Percentiles rank a stretch among this genome's conserved stretches.
phyloP scores from a whole-genome alignment of 2,329 filamentous ascomycete species.

The Cordyceps fumosorosea region DNA sequence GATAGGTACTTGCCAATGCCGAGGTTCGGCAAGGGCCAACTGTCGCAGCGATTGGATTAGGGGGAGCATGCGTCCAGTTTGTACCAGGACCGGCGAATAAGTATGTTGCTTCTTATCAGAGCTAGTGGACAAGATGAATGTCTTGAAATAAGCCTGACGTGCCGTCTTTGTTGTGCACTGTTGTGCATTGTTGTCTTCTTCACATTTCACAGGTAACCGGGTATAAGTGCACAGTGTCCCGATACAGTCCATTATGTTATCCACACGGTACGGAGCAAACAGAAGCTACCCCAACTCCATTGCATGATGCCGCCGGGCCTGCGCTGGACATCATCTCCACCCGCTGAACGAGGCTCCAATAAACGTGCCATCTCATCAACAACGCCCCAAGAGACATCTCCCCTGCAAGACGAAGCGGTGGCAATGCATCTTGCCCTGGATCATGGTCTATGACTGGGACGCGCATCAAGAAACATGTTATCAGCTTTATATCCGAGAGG shows the following conservation, averaged over 20 bases:
- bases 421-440: conserved; percentile 15
- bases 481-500: conserved; percentile 70
- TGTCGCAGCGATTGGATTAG: background rate
- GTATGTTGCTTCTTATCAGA: no score
- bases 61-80: background rate
- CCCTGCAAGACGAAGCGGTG: background rate
- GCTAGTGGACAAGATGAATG: background rate
- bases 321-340: background rate
- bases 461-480: conserved; percentile 35
- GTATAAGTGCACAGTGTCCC: conserved; percentile 7
- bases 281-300: background rate
- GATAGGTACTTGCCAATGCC: background rate
- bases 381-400: background rate
- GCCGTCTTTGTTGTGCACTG: background rate
- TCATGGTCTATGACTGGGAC: conserved; percentile 44
- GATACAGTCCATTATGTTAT: background rate
- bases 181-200: background rate
- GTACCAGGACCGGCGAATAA: no score
- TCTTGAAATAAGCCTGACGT: background rate
- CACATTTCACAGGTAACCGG: background rate
- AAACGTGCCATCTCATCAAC: background rate
- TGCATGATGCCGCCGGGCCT: background rate
- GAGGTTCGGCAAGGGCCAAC: conserved; percentile 1
- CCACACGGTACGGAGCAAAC: conserved; percentile 4
- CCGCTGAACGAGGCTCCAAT: background rate